These are phyloP conservation scores for Cryptosporidium meleagridis DNA, from an alignment of 169 alveolate genomes.

Conservation along the genomic window DNA sequence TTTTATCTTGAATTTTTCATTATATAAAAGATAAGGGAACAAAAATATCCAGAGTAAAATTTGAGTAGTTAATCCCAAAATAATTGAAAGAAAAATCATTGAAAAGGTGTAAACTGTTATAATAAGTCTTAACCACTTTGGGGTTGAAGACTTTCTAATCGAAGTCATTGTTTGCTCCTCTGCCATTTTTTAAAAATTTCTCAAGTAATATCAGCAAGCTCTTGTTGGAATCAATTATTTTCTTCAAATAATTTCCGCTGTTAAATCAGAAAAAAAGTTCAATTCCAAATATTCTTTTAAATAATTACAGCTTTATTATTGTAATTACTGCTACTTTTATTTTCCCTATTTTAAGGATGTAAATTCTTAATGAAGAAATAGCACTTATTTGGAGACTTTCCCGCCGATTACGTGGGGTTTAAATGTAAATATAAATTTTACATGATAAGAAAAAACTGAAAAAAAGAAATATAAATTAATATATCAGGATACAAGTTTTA, in stretches of 20 bases:
- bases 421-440: no score
- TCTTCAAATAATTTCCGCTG: not conserved
- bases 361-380: not conserved
- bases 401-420: slow-evolving; percentile 45
- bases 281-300: no score
- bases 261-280: not conserved
- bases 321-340: no score
- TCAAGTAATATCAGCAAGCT: not conserved
- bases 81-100: slow-evolving; percentile 21
- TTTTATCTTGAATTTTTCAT: slow-evolving; percentile 38
- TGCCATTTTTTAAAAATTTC: not conserved
- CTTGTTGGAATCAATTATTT: not conserved
- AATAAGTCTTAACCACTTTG: slow-evolving; percentile 32
- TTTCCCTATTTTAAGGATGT: not conserved
- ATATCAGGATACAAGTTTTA: no score
- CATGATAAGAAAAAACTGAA: not conserved
- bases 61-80: slow-evolving; percentile 41
- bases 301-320: not conserved
- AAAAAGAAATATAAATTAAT: not conserved
- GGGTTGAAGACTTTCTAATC: slow-evolving; percentile 28
- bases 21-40: slow-evolving; percentile 49
- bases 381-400: not conserved
- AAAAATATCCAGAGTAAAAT: slow-evolving; percentile 38
- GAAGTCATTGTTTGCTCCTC: slow-evolving; percentile 11
- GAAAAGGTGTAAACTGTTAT: slow-evolving; percentile 32